Conservation (phyloP, 352 stramenopile genomes). For the Phytophthora brassicae region DNA sequence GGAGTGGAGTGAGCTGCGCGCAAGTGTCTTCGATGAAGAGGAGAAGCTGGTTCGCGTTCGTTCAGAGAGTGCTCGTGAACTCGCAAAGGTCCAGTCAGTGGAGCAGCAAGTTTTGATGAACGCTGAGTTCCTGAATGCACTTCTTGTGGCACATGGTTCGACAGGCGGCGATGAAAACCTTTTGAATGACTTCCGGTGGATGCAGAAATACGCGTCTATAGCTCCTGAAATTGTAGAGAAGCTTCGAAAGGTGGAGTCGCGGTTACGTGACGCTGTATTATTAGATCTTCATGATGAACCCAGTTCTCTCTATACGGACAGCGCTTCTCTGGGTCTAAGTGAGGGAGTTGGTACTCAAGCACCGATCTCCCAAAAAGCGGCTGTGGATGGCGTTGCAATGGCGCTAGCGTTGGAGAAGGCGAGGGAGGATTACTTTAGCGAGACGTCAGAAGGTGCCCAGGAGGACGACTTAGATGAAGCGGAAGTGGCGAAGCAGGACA, state of each 20-base stretch:
- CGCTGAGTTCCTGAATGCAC: conserved; percentile 57
- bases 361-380: conserved; percentile 32
- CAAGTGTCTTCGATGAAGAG: conserved; percentile 47
- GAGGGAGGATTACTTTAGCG: conserved; percentile 39
- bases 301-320: conserved; percentile 17
- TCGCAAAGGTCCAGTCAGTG: conserved; percentile 39
- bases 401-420: conserved; percentile 31
- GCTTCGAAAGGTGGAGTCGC: conserved; percentile 44
- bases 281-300: conserved; percentile 24
- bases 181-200: conserved; percentile 36
- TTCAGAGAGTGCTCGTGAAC: conserved; percentile 35
- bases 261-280: conserved; percentile 44
- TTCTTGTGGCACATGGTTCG: conserved; percentile 38
- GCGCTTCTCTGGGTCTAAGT: conserved; percentile 6
- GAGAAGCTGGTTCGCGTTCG: conserved; percentile 40
- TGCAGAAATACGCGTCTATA: conserved; percentile 54
- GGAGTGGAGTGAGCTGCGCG: conserved; percentile 60
- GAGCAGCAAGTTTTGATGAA: conserved; percentile 66
- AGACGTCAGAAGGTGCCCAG: conserved; percentile 24
- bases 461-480: conserved; percentile 24
- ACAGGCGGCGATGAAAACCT: conserved; percentile 22
- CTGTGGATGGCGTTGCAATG: conserved; percentile 31
- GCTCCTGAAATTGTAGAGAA: conserved; percentile 51
- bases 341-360: conserved; percentile 4
- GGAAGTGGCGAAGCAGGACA: conserved; percentile 22